phyloP scores from a whole-genome alignment of 805 yeast genomes.

The Hanseniaspora vineae region DNA sequence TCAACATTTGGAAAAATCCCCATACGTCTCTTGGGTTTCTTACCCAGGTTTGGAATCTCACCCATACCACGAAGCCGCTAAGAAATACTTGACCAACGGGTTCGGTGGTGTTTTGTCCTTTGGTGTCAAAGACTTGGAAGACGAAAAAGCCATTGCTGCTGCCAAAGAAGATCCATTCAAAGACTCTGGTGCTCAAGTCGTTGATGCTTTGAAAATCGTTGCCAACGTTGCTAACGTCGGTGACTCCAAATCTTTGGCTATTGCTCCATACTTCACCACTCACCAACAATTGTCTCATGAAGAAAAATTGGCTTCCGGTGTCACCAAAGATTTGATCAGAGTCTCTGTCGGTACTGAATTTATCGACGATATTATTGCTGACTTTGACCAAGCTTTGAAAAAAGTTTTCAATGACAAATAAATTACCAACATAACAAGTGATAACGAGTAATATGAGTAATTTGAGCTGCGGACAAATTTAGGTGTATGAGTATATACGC shows the following conservation, averaged over 20 bases:
- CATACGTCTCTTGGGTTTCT: slow-evolving; percentile 77
- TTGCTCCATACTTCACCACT: slow-evolving; percentile 92
- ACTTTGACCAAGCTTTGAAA: slow-evolving; percentile 76
- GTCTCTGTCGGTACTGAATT: slow-evolving; percentile 84
- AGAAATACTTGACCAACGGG: slow-evolving; percentile 68
- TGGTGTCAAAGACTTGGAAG: slow-evolving; percentile 58
- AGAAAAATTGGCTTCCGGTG: slow-evolving; percentile 77
- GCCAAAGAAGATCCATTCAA: slow-evolving; percentile 36
- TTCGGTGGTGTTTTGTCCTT: slow-evolving; percentile 84
- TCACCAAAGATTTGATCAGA: slow-evolving; percentile 77
- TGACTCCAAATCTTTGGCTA: slow-evolving; percentile 87
- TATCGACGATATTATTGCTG: slow-evolving; percentile 82
- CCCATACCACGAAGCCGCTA: slow-evolving; percentile 67
- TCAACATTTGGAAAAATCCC: slow-evolving; percentile 54
- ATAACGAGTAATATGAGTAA: too few relatives aligned
- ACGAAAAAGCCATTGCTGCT: slow-evolving; percentile 24
- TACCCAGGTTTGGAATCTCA: slow-evolving; percentile 80
- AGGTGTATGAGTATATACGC: too few relatives aligned
- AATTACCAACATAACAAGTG: too few relatives aligned
- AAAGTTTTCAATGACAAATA: slow-evolving; percentile 31
- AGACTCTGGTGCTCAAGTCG: slow-evolving; percentile 72
- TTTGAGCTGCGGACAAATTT: too few relatives aligned
- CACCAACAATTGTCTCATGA: slow-evolving; percentile 81
- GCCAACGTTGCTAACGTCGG: slow-evolving; percentile 95
- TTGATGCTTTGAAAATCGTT: slow-evolving; percentile 72